Base-by-base conservation (phyloP, 129 eudicot species). In the Chrysanthemum seticuspe region DNA sequence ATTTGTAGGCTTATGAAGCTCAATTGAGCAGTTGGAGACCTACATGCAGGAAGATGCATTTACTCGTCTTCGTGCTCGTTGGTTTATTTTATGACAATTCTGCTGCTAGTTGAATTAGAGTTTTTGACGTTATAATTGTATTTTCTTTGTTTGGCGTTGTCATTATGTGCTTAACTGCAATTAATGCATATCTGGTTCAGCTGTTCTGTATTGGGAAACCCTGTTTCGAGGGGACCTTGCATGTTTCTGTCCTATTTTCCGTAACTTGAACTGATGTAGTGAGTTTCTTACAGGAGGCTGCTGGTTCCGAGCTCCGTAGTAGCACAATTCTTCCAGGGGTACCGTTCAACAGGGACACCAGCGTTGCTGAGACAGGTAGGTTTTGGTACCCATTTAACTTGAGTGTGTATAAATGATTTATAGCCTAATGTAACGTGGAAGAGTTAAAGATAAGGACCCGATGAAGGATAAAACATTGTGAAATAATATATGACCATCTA, bases 351-450 rank as follows among this genome's bases (percentile, higher is more conserved):
- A 79, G 74, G 53, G 73, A 36, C 31, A 13, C 49, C 29, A 74
- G 66, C 48, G 70, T 34, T 75, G 81, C 50, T 56, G 76, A 68
- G 62, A 65, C 72, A 27, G 95, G 95, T 85, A 70, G 57, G 81
- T 67, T 58, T 58, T 48, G 11, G 40, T 66, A 50, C 19, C 72
- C 68, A 61, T 68, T 65, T 50, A 57, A 67, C 51, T 65, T 67
- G 66, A 27, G 29, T 25, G 65, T 13, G 45, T 61, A 55, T 70
- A 11, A 16, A 18, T 57, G 64, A 31, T 63, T 14, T 60, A 53
- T 45, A 40, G 10, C 9, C 10, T 40, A 40, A 7, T 40, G 2
- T 40, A 40, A 40, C 10, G 47, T 7, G 47, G 10, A 40, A 40
- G 10, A 6, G 47, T 40, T 40, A 7, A 5, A 6, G 7, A 40